Conservation (phyloP, 495 filamentous ascomycete species). For the Cladorrhinum samala region DNA sequence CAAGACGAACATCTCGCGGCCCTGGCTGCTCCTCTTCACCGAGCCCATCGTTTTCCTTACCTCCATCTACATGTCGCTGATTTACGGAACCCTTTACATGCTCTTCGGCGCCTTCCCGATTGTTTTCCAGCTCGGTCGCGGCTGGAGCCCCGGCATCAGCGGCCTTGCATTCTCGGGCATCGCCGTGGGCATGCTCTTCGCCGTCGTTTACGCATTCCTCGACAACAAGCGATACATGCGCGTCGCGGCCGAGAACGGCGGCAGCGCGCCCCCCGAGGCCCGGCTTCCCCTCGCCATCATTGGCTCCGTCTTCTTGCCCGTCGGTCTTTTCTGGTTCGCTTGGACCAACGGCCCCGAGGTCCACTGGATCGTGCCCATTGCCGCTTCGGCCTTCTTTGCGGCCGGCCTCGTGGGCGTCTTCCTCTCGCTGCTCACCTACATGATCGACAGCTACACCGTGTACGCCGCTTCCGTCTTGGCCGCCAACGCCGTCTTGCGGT, state of each 20-base stretch:
- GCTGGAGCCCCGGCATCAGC: slow-evolving; percentile 63
- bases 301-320: slow-evolving; percentile 44
- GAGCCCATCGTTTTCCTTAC: slow-evolving; percentile 81
- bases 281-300: slow-evolving; percentile 73
- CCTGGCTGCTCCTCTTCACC: slow-evolving; percentile 66
- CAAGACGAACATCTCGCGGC: slow-evolving; percentile 52
- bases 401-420: slow-evolving; percentile 54
- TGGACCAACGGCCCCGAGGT: slow-evolving; percentile 48
- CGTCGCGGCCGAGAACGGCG: slow-evolving; percentile 45
- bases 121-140: slow-evolving; percentile 66
- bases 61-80: slow-evolving; percentile 68
- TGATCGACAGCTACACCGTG: slow-evolving; percentile 76
- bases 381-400: slow-evolving; percentile 43
- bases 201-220: slow-evolving; percentile 59
- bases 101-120: slow-evolving; percentile 87
- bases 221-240: slow-evolving; percentile 57
- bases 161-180: slow-evolving; percentile 77
- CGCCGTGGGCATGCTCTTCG: slow-evolving; percentile 67
- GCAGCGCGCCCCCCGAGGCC: slow-evolving; percentile 65
- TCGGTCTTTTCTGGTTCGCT: slow-evolving; percentile 56
- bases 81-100: slow-evolving; percentile 82
- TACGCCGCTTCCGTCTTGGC: slow-evolving; percentile 77
- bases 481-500: slow-evolving; percentile 63
- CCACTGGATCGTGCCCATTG: slow-evolving; percentile 49
- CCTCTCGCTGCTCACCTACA: slow-evolving; percentile 68